phyloP scores from a whole-genome alignment of 2,329 filamentous ascomycete species.

The Xylaria sp. region DNA sequence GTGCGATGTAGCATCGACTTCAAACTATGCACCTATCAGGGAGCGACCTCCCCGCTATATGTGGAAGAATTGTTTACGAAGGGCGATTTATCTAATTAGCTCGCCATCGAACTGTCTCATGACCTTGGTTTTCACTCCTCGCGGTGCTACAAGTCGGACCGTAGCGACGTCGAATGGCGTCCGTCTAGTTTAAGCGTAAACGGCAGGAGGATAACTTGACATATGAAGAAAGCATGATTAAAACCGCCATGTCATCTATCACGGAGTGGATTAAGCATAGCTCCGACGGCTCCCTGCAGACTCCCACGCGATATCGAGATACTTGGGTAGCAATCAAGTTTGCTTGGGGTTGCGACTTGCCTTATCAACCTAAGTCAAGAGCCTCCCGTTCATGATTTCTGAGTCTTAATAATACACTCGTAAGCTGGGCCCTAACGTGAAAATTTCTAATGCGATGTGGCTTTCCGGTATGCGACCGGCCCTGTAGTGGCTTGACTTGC shows the following conservation, averaged over 20 bases:
- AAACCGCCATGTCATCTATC: constrained; percentile 10
- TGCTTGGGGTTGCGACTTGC: constrained; percentile 5
- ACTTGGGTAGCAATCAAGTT: not conserved
- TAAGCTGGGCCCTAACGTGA: constrained; percentile 9
- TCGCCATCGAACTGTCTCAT: not conserved
- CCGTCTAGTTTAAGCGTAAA: constrained; percentile 9
- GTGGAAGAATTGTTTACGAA: constrained; percentile 1
- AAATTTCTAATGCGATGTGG: constrained; percentile 12
- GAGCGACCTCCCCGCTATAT: constrained; percentile 7
- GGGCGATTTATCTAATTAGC: not conserved
- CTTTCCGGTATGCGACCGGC: constrained; percentile 17
- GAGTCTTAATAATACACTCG: constrained; percentile 14
- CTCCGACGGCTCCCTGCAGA: constrained; percentile 16
- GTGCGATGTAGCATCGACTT: constrained; percentile 9
- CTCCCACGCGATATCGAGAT: constrained; percentile 1
- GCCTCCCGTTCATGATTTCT: constrained; percentile 18
- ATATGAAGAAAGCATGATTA: constrained; percentile 13
- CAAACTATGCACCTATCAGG: not conserved
- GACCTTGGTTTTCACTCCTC: not conserved
- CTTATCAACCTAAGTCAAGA: constrained; percentile 13
- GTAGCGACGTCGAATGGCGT: not conserved
- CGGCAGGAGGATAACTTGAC: constrained; percentile 10
- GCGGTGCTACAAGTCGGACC: not conserved
- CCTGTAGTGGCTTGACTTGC: constrained; percentile 1
- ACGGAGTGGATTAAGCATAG: constrained; percentile 23